A percentile compares a stretch with the other conserved stretches of the same genome.
Conservation (phyloP, 2,329 filamentous ascomycete species). For the Gremmenia infestans region DNA sequence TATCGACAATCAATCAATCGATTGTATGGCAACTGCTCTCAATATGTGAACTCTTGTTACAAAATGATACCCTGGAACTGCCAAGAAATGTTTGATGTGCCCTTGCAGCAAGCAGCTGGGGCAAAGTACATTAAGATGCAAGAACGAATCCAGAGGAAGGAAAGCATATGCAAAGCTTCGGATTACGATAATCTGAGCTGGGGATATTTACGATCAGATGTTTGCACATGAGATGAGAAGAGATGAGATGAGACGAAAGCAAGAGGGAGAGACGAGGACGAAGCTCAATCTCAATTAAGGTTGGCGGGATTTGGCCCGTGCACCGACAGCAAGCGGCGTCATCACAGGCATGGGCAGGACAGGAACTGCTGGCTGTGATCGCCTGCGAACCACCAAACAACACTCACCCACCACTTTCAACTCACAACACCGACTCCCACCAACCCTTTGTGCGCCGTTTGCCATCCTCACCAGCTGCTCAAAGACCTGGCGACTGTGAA, state of each 20-base stretch:
- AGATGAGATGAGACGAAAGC: too few relatives aligned
- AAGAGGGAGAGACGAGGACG: too few relatives aligned
- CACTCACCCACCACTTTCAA: background rate
- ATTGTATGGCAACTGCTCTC: background rate
- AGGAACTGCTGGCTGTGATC: background rate
- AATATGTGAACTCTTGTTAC: conserved; percentile 33
- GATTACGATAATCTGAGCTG: too few relatives aligned
- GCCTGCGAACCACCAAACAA: background rate
- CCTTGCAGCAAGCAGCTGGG: background rate
- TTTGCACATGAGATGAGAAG: too few relatives aligned
- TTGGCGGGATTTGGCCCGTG: too few relatives aligned
- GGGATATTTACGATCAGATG: too few relatives aligned
- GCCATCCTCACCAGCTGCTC: conserved; percentile 16
- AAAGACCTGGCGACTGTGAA: conserved; percentile 46
- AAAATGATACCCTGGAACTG: background rate
- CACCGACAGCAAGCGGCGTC: too few relatives aligned
- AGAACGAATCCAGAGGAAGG: background rate
- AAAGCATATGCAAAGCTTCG: background rate
- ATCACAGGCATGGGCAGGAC: too few relatives aligned
- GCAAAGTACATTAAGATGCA: background rate
- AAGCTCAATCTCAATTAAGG: too few relatives aligned
- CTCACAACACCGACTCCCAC: conserved; percentile 6
- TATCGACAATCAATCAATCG: too few relatives aligned
- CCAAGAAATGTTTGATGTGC: background rate
- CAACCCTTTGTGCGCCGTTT: conserved; percentile 5